Base-by-base conservation (phyloP, 257 asterid species). In the Solanum rostratum region DNA sequence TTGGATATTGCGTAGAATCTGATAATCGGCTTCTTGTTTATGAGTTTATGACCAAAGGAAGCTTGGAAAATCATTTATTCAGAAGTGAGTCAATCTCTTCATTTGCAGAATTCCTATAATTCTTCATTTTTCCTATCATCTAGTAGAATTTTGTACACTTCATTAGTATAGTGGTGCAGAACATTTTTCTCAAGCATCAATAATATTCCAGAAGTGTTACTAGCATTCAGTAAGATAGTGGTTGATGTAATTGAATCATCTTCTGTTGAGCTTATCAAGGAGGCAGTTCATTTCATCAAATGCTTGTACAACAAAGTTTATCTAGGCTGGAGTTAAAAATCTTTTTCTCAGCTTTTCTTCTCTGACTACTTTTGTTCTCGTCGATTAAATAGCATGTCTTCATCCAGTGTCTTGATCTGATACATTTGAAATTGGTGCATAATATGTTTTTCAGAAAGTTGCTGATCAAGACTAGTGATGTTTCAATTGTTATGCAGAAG, bases 1-100 rank as follows among this genome's bases (percentile, higher is more conserved):
- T 94, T 30, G 97, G 97, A n/a, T 92, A 91, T 80, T 94, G 97
- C 49, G 83, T 94, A 10, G 97, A 94, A 85, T 86, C 90, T 80
- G 90, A 94, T 37, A 89, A 91, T 66, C 83, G 91, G 85, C 92
- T 94, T 79, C 84, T 94, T 13, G 97, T 94, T 4, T 94, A 94
- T 5, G 96, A 94, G 85, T 94, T 86, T 91, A 88, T 94, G 96
- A 91, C 92, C 22, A 90, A 88, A 83, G 97, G 97, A 86, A 89
- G 97, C 91, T 85, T 94, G 91, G 97, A 94, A 86, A 94, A 92
- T 85, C 97, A 94, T 86, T 88, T 94, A 22, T 94, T 92, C 50
- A 91, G 88, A 83, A 92, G 97, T 93, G 74, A 86, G 92, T 65
- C 39, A 24, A 30, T 43, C 19, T 33, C 41, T 82, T 70, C 37